Evolutionary conservation across 257 asterid species (phyloP), one percentile per base, ranked within the genome.

Genomic region (Osmanthus fragrans): DNA sequence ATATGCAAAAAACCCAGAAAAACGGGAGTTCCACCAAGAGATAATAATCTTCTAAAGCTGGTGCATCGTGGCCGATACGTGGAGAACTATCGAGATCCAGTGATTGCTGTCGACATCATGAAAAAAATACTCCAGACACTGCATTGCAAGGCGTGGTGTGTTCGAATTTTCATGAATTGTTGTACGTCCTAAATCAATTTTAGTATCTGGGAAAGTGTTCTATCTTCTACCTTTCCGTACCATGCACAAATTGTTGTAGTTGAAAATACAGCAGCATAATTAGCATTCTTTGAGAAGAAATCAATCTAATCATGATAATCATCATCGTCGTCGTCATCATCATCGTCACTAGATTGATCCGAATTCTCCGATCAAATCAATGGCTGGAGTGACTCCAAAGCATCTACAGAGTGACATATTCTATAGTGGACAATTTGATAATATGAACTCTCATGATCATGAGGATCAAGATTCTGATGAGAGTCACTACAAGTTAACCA

Each of bases 121-220:
- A n/a, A n/a, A n/a, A n/a, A n/a, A 29, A 2, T 29, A 34, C 76
- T 91, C 90, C 15, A 80, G 86, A n/a, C 86, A 89, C 76, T 88
- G 92, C 68, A 63, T 91, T 37, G 83, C 96, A 7, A 76, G 97
- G 79, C 94, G 94, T 11, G 98, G 91, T 73, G 87, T 91, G 45
- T 90, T 91, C 65, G 81, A 85, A 77, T 85, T 58, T 69, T 92
- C 94, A 1, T 84, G 91, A 89, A 80, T 90, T 7, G 90, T 88
- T 16, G 92, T 91, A 4, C 86, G 84, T 0, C 97, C 95, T 0
- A 91, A 90, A 30, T 88, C 90, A 1, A 64, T 84, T 21, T 45
- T 87, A 27, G 42, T 64, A 19, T 87, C 80, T 0, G 90, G 88
- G 33, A 80, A 80, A 76, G 88, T 84, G 33, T 87, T 87, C 72